Evolutionary conservation across 352 stramenopile species (phyloP).

Genomic region (Elongisporangium anandrum): DNA sequence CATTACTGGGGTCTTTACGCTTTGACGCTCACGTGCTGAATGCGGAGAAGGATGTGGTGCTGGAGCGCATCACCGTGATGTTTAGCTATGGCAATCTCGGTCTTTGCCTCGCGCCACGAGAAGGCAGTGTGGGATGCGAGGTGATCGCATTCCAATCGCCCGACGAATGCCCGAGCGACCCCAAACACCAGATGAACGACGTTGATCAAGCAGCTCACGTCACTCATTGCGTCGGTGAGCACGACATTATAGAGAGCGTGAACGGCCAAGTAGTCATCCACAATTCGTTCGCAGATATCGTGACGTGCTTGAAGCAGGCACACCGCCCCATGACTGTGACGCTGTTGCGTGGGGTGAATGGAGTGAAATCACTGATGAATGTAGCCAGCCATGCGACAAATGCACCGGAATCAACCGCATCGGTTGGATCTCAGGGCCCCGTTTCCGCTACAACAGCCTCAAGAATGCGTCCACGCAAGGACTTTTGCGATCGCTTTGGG

Average conservation of each 20-base stretch:
- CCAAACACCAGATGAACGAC: constrained; percentile 6
- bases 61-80: constrained; percentile 38
- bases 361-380: background rate
- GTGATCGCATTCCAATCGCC: constrained; percentile 16
- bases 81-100: constrained; percentile 45
- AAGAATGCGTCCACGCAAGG: constrained; percentile 8
- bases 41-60: constrained; percentile 23
- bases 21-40: constrained; percentile 32
- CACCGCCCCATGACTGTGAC: constrained; percentile 42
- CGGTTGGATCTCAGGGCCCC: no score
- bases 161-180: background rate
- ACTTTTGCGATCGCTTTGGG: constrained; percentile 47
- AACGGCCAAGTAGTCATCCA: constrained; percentile 39
- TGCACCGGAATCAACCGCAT: no score
- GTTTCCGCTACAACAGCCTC: constrained; percentile 2
- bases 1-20: constrained; percentile 12
- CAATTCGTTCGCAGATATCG: constrained; percentile 22
- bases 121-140: constrained; percentile 14
- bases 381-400: background rate
- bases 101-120: constrained; percentile 22
- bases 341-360: constrained; percentile 22
- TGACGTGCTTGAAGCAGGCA: constrained; percentile 29
- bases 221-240: constrained; percentile 4
- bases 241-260: constrained; percentile 40
- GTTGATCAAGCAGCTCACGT: background rate